phyloP scores from a whole-genome alignment of 352 stramenopile genomes.

The Pythium brachiatum region DNA sequence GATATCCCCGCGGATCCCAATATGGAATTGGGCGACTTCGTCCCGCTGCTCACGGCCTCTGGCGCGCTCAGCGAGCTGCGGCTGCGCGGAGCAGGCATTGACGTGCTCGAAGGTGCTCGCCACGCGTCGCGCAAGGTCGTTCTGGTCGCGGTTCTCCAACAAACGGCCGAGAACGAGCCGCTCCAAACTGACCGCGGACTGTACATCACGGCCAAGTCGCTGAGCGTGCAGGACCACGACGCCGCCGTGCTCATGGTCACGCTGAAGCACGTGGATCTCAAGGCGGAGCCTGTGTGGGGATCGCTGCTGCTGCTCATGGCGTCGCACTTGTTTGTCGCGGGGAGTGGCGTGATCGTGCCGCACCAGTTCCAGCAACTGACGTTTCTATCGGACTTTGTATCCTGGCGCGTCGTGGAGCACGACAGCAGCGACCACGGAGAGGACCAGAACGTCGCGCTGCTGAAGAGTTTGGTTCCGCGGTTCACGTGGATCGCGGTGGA shows the following conservation, averaged over 20 bases:
- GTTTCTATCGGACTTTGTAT: constrained; percentile 49
- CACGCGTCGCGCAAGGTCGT: constrained; percentile 49
- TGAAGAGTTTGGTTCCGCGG: constrained; percentile 49
- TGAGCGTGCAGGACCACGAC: constrained; percentile 48
- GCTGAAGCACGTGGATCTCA: constrained; percentile 48
- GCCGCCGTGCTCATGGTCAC: constrained; percentile 48
- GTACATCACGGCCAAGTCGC: constrained; percentile 47
- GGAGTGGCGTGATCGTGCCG: constrained; percentile 34
- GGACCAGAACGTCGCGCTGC: constrained; percentile 37
- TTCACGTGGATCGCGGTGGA: constrained; percentile 72
- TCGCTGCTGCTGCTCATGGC: constrained; percentile 54
- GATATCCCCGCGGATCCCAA: neutral
- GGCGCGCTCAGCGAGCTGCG: constrained; percentile 30
- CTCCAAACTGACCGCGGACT: constrained; percentile 39
- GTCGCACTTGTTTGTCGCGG: constrained; percentile 55
- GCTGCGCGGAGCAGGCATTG: constrained; percentile 41
- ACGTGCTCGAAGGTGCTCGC: constrained; percentile 48
- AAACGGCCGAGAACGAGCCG: constrained; percentile 15
- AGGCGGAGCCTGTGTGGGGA: constrained; percentile 57
- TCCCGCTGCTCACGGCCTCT: constrained; percentile 58
- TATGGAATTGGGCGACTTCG: constrained; percentile 35
- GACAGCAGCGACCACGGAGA: constrained; percentile 9
- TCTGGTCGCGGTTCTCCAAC: constrained; percentile 54
- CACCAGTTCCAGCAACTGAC: constrained; percentile 41
- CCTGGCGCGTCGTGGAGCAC: constrained; percentile 40